Base-by-base conservation (phyloP, 2,329 filamentous ascomycete genomes). In the Aspergillus sp. region DNA sequence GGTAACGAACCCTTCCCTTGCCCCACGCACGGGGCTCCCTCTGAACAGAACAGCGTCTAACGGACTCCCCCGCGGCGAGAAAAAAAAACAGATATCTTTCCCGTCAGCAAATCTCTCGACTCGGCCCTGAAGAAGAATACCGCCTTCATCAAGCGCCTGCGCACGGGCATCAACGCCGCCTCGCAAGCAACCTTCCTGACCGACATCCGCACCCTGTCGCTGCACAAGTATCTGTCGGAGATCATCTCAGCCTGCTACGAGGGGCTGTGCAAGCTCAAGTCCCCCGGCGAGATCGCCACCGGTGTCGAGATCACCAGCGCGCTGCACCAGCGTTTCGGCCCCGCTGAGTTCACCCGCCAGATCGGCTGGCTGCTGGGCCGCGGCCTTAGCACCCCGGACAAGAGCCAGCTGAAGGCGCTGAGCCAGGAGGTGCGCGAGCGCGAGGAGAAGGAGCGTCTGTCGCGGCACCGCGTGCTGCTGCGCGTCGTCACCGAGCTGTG, bases 41-140 rank as follows among this genome's bases (percentile, higher is more conserved):
- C 26, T 30, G 26, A 30, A 30, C 26, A 30, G 26, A 30, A 30
- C 26, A 30, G 26, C 26, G 26, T 30, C 26, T 30, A 30, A 30
- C 10, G 6, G 26, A 30, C 8, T 30, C 26, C 26, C 26, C 26
- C 10, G 26, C 26, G 26, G 26, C 22, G 22, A 22, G 22, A 22
- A 22, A 24, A 7, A 43, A 32, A 17, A 46, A 47, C 60, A 95
- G 91, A 89, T 77, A 76, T 95, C 57, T 90, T 95, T 66, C 75
- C 83, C 49, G 85, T 94, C 62, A 86, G 84, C 71, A 82, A 83
- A 67, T 88, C 89, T 26, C 86, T 97, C 66, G 93, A 97, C 73
- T 96, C 93, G 48, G 94, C 92, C 47, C 81, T 97, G 72, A 96
- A 96, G 77, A 97, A 96, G 79, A 97, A 97, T 66, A 97, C 93